Evolutionary conservation across 129 eudicot genomes (phyloP), one percentile per base, ranked within the genome.

Genomic region (Erigeron canadensis): DNA sequence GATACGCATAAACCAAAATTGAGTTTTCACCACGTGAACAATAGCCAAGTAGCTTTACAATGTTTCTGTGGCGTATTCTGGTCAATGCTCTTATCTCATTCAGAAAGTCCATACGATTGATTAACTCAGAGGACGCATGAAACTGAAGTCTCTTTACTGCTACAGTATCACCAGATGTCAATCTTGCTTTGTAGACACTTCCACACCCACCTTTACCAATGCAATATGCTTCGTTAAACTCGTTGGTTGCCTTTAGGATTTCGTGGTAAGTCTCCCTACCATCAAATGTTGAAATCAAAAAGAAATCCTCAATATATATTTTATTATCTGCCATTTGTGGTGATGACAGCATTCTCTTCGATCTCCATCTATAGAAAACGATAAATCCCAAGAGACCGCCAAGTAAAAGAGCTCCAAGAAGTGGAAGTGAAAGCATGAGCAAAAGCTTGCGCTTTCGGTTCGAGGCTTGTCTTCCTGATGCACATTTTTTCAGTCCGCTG

Each of bases 141-240:
- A 3, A 28, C 2, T 28, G 75, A 28, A 80, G 76, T 46, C 63
- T 50, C 50, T 74, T 74, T 8, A 67, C 51, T 1, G 84, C 76
- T 15, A 74, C 41, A 7, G 13, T 60, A 16, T 74, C 64, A 60
- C 79, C 74, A 0, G 62, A 67, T 38, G 61, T 28, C 63, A 72
- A 41, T 41, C 37, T 44, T 11, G 76, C 82, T 65, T 68, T 80
- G 61, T 73, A 80, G 8, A 80, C 80, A 4, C 79, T 74, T 73
- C 80, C 83, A 41, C 16, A 62, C 10, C 72, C 84, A 6, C 84
- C 84, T 45, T 12, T 47, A 15, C 84, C 84, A 1, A 80, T 80
- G 75, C 79, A 68, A 60, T 73, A 74, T n/a, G 56, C 23, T 28
- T 28, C 34, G 34, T 28, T 28, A 28, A 28, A 28, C 34, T 28